Evolutionary conservation across 2,329 filamentous ascomycete genomes (phyloP).

Genomic region (Neopestalotiopsis sp.): DNA sequence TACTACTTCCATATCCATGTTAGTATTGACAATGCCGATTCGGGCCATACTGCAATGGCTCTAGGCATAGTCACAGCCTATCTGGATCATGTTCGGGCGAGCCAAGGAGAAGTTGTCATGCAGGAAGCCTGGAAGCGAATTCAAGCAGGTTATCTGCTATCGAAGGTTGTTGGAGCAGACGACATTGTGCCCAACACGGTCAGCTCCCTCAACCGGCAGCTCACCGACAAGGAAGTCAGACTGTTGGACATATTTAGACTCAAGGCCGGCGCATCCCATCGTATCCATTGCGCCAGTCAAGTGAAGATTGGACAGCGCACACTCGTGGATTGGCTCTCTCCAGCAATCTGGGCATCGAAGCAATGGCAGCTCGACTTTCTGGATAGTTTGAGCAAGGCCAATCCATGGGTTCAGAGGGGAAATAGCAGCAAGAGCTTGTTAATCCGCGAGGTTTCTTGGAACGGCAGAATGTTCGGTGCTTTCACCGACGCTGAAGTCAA

Average conservation of each 20-base stretch:
- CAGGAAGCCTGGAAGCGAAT: neutral
- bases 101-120: no score
- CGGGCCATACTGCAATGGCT: constrained; percentile 54
- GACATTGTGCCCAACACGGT: no score
- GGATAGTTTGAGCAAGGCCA: neutral
- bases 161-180: neutral
- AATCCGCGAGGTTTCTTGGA: neutral
- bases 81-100: neutral
- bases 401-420: neutral
- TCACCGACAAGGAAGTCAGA: neutral
- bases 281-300: neutral
- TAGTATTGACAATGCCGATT: constrained; percentile 54
- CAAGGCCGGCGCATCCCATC: neutral
- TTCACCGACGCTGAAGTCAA: neutral
- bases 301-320: neutral
- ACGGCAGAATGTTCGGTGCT: neutral
- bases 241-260: neutral
- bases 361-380: no score
- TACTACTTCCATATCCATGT: constrained; percentile 57
- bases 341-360: no score
- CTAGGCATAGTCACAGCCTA: constrained; percentile 34
- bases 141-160: neutral
- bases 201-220: neutral
- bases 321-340: neutral
- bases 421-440: neutral